phyloP scores from a whole-genome alignment of 805 yeast genomes.

The Sugiyamaella boreocaroliniensis region DNA sequence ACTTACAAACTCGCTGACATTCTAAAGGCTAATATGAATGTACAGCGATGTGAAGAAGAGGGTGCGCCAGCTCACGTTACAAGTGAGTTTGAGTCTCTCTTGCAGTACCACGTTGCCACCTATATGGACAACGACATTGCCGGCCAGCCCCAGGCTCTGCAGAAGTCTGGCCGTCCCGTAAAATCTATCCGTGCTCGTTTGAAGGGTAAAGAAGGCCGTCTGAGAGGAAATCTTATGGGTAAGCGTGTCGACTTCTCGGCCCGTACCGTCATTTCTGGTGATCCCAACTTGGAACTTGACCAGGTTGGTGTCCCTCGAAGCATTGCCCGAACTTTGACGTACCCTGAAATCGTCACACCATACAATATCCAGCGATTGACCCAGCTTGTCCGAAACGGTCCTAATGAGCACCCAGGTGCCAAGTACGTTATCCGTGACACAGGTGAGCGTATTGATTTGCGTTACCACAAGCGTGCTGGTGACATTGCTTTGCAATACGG shows the following conservation, averaged over 20 bases:
- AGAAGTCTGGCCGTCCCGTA: slow-evolving; percentile 97
- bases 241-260: slow-evolving; percentile 99
- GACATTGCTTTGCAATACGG: slow-evolving; percentile 97
- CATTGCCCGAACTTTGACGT: slow-evolving; percentile 89
- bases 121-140: slow-evolving; percentile 99
- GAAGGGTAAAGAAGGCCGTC: slow-evolving; percentile 98
- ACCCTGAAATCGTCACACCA: slow-evolving; percentile 97
- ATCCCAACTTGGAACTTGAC: slow-evolving; percentile 93
- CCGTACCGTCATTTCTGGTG: slow-evolving; percentile 98
- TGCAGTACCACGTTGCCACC: slow-evolving; percentile 97
- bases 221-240: slow-evolving; percentile 98
- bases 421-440: slow-evolving; percentile 96
- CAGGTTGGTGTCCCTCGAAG: slow-evolving; percentile 99
- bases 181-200: slow-evolving; percentile 98
- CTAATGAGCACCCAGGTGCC: slow-evolving; percentile 99
- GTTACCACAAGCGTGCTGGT: slow-evolving; percentile 97
- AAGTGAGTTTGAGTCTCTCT: slow-evolving; percentile 88
- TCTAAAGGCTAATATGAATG: slow-evolving; percentile 91
- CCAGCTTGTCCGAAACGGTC: slow-evolving; percentile 92
- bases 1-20: slow-evolving; percentile 97
- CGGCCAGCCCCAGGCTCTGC: slow-evolving; percentile 98
- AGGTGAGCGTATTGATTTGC: slow-evolving; percentile 96
- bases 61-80: slow-evolving; percentile 99
- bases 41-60: slow-evolving; percentile 95
- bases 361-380: slow-evolving; percentile 92